phyloP scores from a whole-genome alignment of 225 moss, liverwort and hornwort genomes.

The Sphagnum tenellum region DNA sequence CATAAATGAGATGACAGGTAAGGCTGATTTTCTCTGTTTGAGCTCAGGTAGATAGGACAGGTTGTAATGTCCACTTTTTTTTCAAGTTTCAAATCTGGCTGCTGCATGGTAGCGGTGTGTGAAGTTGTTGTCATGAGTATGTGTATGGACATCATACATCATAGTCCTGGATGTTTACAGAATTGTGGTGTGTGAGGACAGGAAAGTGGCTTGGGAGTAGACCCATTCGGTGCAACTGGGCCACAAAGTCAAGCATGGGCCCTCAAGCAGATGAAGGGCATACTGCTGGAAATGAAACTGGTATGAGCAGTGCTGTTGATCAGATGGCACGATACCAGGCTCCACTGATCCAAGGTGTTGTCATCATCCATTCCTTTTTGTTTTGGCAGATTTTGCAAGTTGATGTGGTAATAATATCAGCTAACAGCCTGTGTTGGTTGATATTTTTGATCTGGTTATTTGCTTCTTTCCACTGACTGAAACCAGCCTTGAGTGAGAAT shows the following conservation, averaged over 20 bases:
- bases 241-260: constrained; percentile 84
- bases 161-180: too few species aligned
- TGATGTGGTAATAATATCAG: not conserved
- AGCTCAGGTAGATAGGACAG: too few species aligned
- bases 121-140: constrained; percentile 2
- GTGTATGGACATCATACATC: too few species aligned
- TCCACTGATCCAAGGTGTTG: constrained; percentile 46
- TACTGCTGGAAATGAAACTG: constrained; percentile 40
- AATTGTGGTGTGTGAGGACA: constrained; percentile 7
- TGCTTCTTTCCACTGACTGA: too few species aligned
- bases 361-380: not conserved
- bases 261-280: constrained; percentile 54
- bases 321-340: constrained; percentile 52
- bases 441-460: too few species aligned
- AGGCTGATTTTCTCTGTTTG: constrained; percentile 8
- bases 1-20: constrained; percentile 94
- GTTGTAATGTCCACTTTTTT: too few species aligned
- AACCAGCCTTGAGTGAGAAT: too few species aligned
- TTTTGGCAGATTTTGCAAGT: constrained; percentile 1
- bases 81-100: too few species aligned
- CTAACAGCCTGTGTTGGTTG: too few species aligned
- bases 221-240: constrained; percentile 99
- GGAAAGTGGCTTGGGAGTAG: constrained; percentile 99
- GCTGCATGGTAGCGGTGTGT: not conserved
- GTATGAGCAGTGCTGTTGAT: constrained; percentile 49